A percentile compares a stretch with the other conserved stretches of the same genome.
phyloP scores from a whole-genome alignment of 2,329 filamentous ascomycete genomes.

The Aspergillus sclerotialis region DNA sequence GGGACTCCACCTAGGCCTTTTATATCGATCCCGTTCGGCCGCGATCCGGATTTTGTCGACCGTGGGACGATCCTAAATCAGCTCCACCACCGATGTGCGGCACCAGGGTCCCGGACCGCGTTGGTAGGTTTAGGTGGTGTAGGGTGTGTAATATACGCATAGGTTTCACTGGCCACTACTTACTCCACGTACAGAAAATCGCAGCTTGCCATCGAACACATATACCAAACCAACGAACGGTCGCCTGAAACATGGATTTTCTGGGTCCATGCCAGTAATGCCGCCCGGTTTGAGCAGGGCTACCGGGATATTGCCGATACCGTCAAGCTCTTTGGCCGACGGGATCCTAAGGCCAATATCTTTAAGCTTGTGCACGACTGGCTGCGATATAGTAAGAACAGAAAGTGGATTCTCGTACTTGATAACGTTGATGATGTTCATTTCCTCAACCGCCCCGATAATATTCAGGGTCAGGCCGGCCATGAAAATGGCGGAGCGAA shows the following conservation, averaged over 20 bases:
- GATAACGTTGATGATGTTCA: conserved; percentile 19
- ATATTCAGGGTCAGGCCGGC: neutral
- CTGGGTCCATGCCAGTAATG: conserved; percentile 32
- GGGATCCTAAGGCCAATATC: conserved; percentile 25
- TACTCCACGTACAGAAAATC: conserved; percentile 30
- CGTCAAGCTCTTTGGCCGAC: conserved; percentile 21
- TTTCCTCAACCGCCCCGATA: conserved; percentile 10
- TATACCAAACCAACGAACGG: conserved; percentile 18
- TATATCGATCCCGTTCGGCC: conserved; percentile 12
- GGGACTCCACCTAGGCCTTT: conserved; percentile 11
- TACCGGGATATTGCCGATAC: conserved; percentile 28
- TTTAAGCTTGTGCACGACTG: conserved; percentile 19
- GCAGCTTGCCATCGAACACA: conserved; percentile 33
- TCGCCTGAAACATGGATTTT: conserved; percentile 27
- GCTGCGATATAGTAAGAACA: conserved; percentile 11
- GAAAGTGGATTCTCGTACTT: conserved; percentile 18
- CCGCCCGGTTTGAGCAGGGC: conserved; percentile 26
- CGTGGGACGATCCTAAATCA: conserved; percentile 14
- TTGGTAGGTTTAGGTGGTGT: conserved; percentile 12
- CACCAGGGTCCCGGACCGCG: conserved; percentile 7
- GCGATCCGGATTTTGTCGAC: conserved; percentile 14
- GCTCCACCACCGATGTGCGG: conserved; percentile 14
- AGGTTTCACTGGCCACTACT: no score
- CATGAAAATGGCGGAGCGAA: neutral
- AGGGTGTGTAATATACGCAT: no score